Conservation (phyloP, 2,329 filamentous ascomycete species). For the Fusarium chaquense region DNA sequence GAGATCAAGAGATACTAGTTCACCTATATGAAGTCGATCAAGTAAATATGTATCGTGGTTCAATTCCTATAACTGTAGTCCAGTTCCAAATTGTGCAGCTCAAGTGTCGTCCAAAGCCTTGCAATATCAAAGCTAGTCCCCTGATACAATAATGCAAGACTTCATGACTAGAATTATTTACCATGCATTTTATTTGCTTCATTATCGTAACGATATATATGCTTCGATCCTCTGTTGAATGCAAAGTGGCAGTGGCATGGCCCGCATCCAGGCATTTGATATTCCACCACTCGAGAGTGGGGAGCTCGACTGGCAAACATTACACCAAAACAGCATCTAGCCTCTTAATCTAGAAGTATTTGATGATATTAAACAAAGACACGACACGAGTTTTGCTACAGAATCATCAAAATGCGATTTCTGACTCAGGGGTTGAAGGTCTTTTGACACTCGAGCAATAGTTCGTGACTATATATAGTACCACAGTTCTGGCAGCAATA, state of each 20-base stretch:
- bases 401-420: neutral
- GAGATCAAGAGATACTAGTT: neutral
- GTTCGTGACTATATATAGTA: neutral
- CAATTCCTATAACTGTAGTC: neutral
- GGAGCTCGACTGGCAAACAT: neutral
- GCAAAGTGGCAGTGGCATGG: slow-evolving; percentile 6
- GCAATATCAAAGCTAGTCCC: neutral
- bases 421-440: neutral
- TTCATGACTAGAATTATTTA: no score
- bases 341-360: neutral
- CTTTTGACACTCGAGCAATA: neutral
- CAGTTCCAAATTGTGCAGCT: neutral
- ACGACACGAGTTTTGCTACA: neutral
- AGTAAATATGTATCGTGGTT: neutral
- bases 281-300: slow-evolving; percentile 20
- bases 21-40: neutral
- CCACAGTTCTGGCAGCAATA: fast-evolving
- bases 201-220: neutral
- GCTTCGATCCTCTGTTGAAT: neutral
- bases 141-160: neutral
- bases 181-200: neutral
- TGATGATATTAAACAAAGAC: neutral
- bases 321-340: neutral
- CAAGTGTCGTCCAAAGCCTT: neutral
- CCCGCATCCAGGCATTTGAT: neutral